Percentiles rank a stretch among this genome's conserved stretches.
phyloP scores from a whole-genome alignment of 257 asterid genomes.

The Capsicum rhomboideum region DNA sequence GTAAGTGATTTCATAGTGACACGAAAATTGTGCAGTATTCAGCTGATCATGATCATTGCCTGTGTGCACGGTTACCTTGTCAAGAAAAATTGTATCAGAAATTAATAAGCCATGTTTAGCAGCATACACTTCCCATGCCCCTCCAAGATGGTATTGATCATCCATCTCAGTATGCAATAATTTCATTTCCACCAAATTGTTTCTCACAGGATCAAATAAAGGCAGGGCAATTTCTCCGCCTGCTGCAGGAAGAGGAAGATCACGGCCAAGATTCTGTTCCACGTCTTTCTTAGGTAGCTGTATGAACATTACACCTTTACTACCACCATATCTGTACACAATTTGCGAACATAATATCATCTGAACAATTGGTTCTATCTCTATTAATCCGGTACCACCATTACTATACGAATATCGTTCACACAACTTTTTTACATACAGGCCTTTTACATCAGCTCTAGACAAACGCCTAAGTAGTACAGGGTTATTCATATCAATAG shows the following conservation, averaged over 20 bases:
- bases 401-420: not conserved
- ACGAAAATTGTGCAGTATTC: not conserved
- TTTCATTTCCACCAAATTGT: not conserved
- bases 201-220: not conserved
- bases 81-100: not conserved
- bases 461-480: not conserved
- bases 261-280: not conserved
- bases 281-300: not conserved
- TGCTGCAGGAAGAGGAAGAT: not conserved
- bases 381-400: not conserved
- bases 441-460: not conserved
- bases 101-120: not conserved
- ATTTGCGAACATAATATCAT: not conserved
- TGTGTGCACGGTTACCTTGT: not conserved
- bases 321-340: conserved; percentile 2
- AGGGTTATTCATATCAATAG: not conserved
- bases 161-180: not conserved
- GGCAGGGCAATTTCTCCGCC: not conserved
- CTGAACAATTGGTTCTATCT: not conserved
- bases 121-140: not conserved
- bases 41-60: not conserved
- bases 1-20: not conserved
- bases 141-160: not conserved
- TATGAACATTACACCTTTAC: not conserved
- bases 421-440: not conserved